Evolutionary conservation across 2,329 filamentous ascomycete species (phyloP), one percentile per base, ranked within the genome.

Genomic region (Arthrobotrys sphaeroides): DNA sequence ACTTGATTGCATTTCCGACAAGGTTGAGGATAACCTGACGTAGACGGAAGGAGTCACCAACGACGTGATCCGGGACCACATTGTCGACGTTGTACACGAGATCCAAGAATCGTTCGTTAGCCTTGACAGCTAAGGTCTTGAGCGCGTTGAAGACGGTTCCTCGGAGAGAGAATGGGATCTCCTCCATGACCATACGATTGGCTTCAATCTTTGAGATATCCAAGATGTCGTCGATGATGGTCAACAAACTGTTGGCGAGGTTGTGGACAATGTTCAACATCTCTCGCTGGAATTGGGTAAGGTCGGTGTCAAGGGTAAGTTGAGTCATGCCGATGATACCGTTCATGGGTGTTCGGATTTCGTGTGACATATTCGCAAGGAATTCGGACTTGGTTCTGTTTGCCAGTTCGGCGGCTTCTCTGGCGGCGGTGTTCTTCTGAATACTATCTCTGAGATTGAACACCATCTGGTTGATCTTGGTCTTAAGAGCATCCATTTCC

Each of bases 381-480:
- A 99, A 99, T 81, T 98, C 95, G 7, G 94, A 97, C 82, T 99
- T 99, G 43, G 94, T 98, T 84, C 96, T 94, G 85, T 97, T 98
- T 77, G 95, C 95, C 82, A 97, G 85, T 82, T 99, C 95, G 80
- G 95, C 95, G 51, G 94, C 94, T 83, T 98, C 94, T 83, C 95
- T 91, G 69, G 95, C 95, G 78, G 94, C 92, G 2, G 94, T 97
- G 82, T 98, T 99, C 82, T 93, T 90, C 82, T 98, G 94, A 79
- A 99, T 97, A 86, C 92, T 96, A 83, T 98, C 95, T 79, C 94
- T 87, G 77, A 99, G 85, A 81, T 96, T 97, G 82, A 92, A 95
- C 62, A 98, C 94, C 95, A 99, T 99, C 85, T 96, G 92, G 82
- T 98, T 99, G 87, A 99, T 98, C 86, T 98, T 98, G 80, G 94